phyloP scores from a whole-genome alignment of 495 filamentous ascomycete genomes.

The Pyrenula aspistea region DNA sequence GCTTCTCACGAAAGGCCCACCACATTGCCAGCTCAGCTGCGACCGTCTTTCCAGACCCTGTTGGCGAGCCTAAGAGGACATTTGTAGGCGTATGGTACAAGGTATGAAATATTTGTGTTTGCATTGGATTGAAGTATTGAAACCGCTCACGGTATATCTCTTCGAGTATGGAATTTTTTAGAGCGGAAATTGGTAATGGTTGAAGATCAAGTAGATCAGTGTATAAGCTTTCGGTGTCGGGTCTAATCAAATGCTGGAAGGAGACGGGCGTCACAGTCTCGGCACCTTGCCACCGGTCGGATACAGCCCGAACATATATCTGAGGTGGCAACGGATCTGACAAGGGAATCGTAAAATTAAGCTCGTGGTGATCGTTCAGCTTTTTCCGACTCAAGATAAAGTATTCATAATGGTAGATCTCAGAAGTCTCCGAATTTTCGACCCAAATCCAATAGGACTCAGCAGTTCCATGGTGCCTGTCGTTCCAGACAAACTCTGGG shows the following conservation, averaged over 20 bases:
- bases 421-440: conserved; percentile 92
- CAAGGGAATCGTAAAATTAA: conserved; percentile 94
- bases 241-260: conserved; percentile 94
- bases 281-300: conserved; percentile 94
- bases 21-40: conserved; percentile 98
- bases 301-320: conserved; percentile 89
- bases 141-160: conserved; percentile 83
- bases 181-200: conserved; percentile 73
- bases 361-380: conserved; percentile 84
- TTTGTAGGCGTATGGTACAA: conserved; percentile 87
- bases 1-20: conserved; percentile 96
- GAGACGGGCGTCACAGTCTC: conserved; percentile 91
- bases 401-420: conserved; percentile 96
- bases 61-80: conserved; percentile 91
- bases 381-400: conserved; percentile 86
- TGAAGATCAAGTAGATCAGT: conserved; percentile 89
- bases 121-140: conserved; percentile 97
- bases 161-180: conserved; percentile 79
- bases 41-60: conserved; percentile 93
- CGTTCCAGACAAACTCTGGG: conserved; percentile 92
- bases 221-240: conserved; percentile 94
- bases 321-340: conserved; percentile 87
- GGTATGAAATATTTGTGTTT: conserved; percentile 94
- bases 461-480: conserved; percentile 83
- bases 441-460: conserved; percentile 99